Evolutionary conservation across 768 basidiomycete species (phyloP).

Genomic region (Agrocybe praecox): DNA sequence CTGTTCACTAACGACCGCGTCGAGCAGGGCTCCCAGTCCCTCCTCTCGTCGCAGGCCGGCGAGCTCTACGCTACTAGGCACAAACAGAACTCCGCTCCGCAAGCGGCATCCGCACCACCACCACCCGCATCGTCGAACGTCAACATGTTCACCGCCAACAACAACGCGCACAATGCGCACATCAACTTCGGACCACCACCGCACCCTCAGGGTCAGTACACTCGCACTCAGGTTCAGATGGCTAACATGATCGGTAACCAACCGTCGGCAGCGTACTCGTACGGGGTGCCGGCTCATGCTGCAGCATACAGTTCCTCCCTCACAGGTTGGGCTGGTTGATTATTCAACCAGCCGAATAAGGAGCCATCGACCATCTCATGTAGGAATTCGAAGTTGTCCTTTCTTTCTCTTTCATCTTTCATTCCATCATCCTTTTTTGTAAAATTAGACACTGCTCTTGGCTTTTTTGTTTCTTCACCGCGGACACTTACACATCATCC

Average conservation of each 20-base stretch:
- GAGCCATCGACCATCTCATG: neutral
- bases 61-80: conserved; percentile 25
- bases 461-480: too few species aligned
- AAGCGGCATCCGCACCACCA: neutral
- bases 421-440: too few species aligned
- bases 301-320: conserved; percentile 40
- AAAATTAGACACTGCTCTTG: neutral
- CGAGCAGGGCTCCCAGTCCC: conserved; percentile 1
- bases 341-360: conserved; percentile 14
- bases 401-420: neutral
- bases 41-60: conserved; percentile 18
- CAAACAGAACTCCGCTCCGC: neutral
- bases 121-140: neutral
- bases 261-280: conserved; percentile 11
- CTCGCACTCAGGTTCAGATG: neutral
- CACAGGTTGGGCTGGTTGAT: conserved; percentile 51
- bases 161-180: neutral
- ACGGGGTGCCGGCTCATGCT: conserved; percentile 20
- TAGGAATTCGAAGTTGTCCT: neutral
- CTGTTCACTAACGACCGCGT: conserved; percentile 8
- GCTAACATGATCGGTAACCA: neutral
- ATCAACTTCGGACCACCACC: neutral
- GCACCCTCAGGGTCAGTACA: neutral
- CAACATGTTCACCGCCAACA: too few species aligned
- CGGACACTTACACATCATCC: too few species aligned